These are phyloP conservation scores for Talaromyces sp. DNA, from an alignment of 2,329 filamentous ascomycete species.

Conservation along the genomic window DNA sequence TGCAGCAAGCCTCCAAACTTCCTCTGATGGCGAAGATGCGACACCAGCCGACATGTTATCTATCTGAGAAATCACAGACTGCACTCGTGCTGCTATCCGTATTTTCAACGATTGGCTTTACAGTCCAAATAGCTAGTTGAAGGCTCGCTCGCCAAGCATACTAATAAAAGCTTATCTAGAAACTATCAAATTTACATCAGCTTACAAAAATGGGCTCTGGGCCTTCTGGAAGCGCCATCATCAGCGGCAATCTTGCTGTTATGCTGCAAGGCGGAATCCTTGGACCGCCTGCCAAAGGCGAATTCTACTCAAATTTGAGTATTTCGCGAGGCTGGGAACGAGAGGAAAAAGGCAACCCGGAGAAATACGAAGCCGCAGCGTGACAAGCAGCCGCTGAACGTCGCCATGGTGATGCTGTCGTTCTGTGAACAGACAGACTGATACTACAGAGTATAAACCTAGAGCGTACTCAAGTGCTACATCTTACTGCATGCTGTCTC, in stretches of 20 bases:
- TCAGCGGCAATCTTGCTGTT: constrained; percentile 5
- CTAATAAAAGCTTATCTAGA: background rate
- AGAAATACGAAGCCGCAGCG: too few relatives aligned
- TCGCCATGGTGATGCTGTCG: too few relatives aligned
- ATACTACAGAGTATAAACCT: too few relatives aligned
- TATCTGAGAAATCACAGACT: constrained; percentile 4
- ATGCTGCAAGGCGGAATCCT: too few relatives aligned
- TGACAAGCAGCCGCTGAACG: too few relatives aligned
- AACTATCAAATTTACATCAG: background rate
- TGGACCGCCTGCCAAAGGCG: too few relatives aligned
- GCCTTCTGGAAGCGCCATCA: background rate
- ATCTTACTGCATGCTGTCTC: too few relatives aligned
- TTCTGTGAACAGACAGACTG: too few relatives aligned
- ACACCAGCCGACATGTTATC: background rate
- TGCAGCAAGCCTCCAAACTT: background rate
- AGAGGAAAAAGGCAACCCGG: too few relatives aligned
- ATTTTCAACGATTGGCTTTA: constrained; percentile 8
- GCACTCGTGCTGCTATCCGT: background rate
- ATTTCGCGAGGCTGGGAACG: too few relatives aligned
- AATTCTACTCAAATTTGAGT: too few relatives aligned
- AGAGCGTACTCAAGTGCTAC: too few relatives aligned
- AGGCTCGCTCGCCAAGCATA: background rate
- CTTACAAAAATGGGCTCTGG: background rate
- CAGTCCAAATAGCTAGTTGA: background rate
- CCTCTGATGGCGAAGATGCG: background rate